phyloP scores from a whole-genome alignment of 768 basidiomycete genomes.

The Wakefieldia striispora region DNA sequence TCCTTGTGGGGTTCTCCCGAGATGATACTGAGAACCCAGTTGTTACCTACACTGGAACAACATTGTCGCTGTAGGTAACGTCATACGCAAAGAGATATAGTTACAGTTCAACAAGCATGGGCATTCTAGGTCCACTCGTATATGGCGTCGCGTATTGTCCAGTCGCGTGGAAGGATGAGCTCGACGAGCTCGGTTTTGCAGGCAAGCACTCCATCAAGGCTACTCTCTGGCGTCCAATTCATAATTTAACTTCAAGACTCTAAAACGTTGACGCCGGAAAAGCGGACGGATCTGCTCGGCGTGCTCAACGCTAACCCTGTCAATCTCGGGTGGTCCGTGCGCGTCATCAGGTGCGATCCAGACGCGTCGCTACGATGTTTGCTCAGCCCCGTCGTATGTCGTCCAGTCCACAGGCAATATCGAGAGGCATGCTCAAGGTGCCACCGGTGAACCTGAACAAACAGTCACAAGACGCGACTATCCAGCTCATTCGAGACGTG shows the following conservation, averaged over 20 bases:
- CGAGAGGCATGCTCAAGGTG: constrained; percentile 82
- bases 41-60: not conserved
- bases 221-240: not conserved
- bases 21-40: constrained; percentile 3
- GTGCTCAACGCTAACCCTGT: constrained; percentile 67
- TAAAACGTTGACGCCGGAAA: constrained; percentile 78
- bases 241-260: constrained; percentile 59
- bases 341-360: constrained; percentile 58
- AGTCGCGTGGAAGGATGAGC: constrained; percentile 62
- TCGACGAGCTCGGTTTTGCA: constrained; percentile 86
- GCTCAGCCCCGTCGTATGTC: constrained; percentile 8
- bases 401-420: constrained; percentile 85
- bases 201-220: constrained; percentile 45
- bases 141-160: constrained; percentile 97
- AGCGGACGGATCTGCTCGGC: constrained; percentile 60
- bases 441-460: constrained; percentile 85
- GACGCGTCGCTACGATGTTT: not conserved
- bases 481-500: constrained; percentile 82
- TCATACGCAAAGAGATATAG: not conserved
- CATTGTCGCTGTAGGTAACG: not conserved
- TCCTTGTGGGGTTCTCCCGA: constrained; percentile 7
- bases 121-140: constrained; percentile 77
- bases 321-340: constrained; percentile 80
- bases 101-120: constrained; percentile 1
- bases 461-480: constrained; percentile 86